Conservation (phyloP, 768 basidiomycete genomes). For the Tulasnella sp. region DNA sequence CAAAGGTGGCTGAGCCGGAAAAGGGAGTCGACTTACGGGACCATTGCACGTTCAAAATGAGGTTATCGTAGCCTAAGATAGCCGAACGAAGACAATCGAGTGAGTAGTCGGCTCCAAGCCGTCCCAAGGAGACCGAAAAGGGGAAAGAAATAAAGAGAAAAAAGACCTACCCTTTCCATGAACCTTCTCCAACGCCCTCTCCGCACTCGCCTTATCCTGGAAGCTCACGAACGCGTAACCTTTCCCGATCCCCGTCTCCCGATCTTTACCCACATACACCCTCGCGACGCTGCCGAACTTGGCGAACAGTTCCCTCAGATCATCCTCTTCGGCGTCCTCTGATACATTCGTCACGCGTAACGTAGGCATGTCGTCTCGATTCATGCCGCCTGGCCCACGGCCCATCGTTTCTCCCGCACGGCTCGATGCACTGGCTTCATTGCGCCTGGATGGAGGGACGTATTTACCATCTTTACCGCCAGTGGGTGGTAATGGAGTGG, state of each 20-base stretch:
- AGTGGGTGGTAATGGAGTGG: slow-evolving; percentile 31
- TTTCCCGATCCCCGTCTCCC: slow-evolving; percentile 89
- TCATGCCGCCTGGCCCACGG: slow-evolving; percentile 38
- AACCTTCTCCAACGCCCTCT: slow-evolving; percentile 84
- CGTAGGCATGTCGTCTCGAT: slow-evolving; percentile 87
- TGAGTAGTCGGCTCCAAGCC: neutral
- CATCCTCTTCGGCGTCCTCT: slow-evolving; percentile 89
- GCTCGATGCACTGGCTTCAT: slow-evolving; percentile 31
- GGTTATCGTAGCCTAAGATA: slow-evolving; percentile 57
- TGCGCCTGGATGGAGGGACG: slow-evolving; percentile 88
- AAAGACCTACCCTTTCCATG: slow-evolving; percentile 56
- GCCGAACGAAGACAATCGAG: neutral
- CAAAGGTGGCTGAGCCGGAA: too few relatives aligned
- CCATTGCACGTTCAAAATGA: slow-evolving; percentile 66
- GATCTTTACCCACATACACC: slow-evolving; percentile 89
- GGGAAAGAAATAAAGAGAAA: neutral
- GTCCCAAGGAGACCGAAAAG: neutral
- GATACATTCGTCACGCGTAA: slow-evolving; percentile 95
- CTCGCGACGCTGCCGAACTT: slow-evolving; percentile 75
- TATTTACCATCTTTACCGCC: slow-evolving; percentile 54
- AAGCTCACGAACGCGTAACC: slow-evolving; percentile 98
- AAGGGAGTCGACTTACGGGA: slow-evolving; percentile 41
- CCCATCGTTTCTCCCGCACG: slow-evolving; percentile 72
- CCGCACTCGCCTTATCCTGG: slow-evolving; percentile 67
- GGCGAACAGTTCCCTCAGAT: slow-evolving; percentile 84